Evolutionary conservation across 805 yeast genomes (phyloP), one percentile per base, ranked within the genome.

Genomic region (Starmerella apicola): DNA sequence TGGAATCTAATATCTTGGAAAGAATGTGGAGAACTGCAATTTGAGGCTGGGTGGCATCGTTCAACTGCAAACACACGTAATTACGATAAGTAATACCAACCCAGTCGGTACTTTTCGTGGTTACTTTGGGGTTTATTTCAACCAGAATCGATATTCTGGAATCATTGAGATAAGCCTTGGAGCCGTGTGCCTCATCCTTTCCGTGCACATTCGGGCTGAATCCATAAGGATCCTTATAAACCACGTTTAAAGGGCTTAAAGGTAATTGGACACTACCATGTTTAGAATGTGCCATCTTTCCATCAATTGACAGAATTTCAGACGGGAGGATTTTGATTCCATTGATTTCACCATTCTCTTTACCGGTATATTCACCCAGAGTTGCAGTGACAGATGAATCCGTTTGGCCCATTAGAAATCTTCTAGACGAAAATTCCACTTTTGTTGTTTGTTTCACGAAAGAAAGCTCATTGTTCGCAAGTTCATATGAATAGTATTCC

Each of bases 311-410:
- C 20, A 43, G 32, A 3, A 46, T 39, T 16, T 47, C 45, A 5
- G n/a, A 31, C 20, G 50, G 42, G 13, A 46, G 32, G 3, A 41
- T 42, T 6, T 20, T 12, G 15, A 20, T 21, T n/a, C 39, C 42
- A 18, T 39, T 34, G 32, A 39, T 27, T 6, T 33, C 15, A 8
- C 41, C 42, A n/a, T 28, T 34, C 4, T 28, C 36, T 9, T 40
- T 37, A 8, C 42, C 43, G 3, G 21, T n/a, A 13, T 16, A 19
- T 13, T 32, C 39, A 3, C 15, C 31, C 21, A 24, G 15, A 0
- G 18, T 17, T 9, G 50, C 50, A 2, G 45, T 43, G 4, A 43
- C 20, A 13, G 9, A n/a, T 5, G 43, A 34, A 16, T 43, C 45
- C 2, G 33, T 2, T 8, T 24, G 9, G 13, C 43, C 45, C 9